phyloP scores from a whole-genome alignment of 2,329 filamentous ascomycete genomes.

The Juglanconis juglandina region DNA sequence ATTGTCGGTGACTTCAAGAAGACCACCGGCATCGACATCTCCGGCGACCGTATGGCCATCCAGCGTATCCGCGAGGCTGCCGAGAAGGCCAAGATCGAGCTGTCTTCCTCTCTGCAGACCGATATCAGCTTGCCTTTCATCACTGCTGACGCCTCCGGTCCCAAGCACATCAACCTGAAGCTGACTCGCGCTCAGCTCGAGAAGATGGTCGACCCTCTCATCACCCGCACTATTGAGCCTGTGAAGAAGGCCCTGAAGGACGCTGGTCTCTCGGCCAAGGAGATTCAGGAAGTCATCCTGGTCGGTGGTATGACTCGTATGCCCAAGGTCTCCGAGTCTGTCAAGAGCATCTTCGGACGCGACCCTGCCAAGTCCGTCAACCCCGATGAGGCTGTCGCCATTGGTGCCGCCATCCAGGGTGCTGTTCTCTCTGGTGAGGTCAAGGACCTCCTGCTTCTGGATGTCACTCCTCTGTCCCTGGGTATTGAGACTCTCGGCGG shows the following conservation, averaged over 20 bases:
- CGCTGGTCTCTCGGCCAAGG: constrained; percentile 83
- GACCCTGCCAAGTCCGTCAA: constrained; percentile 98
- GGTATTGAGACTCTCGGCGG: constrained; percentile 98
- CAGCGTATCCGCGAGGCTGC: constrained; percentile 98
- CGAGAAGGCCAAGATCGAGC: constrained; percentile 99
- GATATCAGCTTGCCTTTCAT: constrained; percentile 99
- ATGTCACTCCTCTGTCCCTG: constrained; percentile 92
- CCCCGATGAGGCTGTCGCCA: constrained; percentile 96
- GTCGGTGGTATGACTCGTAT: constrained; percentile 99
- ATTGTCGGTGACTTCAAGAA: constrained; percentile 96
- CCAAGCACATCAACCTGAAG: constrained; percentile 98
- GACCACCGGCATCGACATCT: constrained; percentile 86
- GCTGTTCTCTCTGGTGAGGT: constrained; percentile 95
- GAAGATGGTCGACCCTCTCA: constrained; percentile 85
- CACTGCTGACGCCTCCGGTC: constrained; percentile 89
- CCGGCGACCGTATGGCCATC: constrained; percentile 93
- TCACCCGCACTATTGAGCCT: constrained; percentile 81
- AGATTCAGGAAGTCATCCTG: constrained; percentile 96
- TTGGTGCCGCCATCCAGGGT: constrained; percentile 95
- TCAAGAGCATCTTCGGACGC: constrained; percentile 94
- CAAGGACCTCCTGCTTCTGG: constrained; percentile 90
- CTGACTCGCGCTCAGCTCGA: constrained; percentile 90
- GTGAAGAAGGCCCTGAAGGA: constrained; percentile 97
- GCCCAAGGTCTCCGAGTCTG: constrained; percentile 95
- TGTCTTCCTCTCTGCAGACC: constrained; percentile 90